These are phyloP conservation scores for Pichia phayaonensis DNA, from an alignment of 805 yeast species.

Conservation along the genomic window DNA sequence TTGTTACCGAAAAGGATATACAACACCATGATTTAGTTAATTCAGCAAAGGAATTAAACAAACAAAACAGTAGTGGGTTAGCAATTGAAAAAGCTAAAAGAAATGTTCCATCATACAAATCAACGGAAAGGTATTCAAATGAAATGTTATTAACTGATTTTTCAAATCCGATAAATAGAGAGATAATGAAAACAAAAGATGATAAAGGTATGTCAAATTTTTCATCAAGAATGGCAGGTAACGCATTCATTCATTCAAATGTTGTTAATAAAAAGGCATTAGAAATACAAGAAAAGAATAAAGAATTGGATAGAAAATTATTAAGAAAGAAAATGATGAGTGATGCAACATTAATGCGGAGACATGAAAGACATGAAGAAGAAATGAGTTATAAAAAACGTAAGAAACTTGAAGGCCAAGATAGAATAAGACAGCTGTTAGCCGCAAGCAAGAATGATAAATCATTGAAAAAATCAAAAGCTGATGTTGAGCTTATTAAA, in stretches of 20 bases:
- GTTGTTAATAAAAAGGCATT: slow-evolving; percentile 42
- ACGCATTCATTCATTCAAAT: slow-evolving; percentile 44
- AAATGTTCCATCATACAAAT: neutral
- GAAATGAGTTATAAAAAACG: slow-evolving; percentile 1
- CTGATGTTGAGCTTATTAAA: neutral
- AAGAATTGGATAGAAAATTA: slow-evolving; percentile 31
- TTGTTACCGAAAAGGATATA: slow-evolving; percentile 16
- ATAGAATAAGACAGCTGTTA: neutral
- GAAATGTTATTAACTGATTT: slow-evolving; percentile 12
- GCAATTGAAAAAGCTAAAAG: neutral
- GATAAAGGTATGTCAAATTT: slow-evolving; percentile 24
- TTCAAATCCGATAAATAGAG: slow-evolving; percentile 9
- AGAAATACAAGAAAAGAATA: slow-evolving; percentile 32
- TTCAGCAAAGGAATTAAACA: slow-evolving; percentile 20
- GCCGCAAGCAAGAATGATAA: slow-evolving; percentile 2
- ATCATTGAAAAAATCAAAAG: slow-evolving; percentile 2
- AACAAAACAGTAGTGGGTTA: slow-evolving; percentile 2
- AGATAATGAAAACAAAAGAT: slow-evolving; percentile 8
- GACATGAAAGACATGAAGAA: slow-evolving; percentile 1
- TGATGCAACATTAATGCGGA: slow-evolving; percentile 3
- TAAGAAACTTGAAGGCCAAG: neutral
- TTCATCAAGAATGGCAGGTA: slow-evolving; percentile 34
- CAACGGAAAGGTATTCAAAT: neutral
- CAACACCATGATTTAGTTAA: neutral
- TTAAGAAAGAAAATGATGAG: slow-evolving; percentile 25